Evolutionary conservation across 164 flowering plant genomes (phyloP), one percentile per base, ranked within the genome.

Genomic region (Nelumbo lutea): DNA sequence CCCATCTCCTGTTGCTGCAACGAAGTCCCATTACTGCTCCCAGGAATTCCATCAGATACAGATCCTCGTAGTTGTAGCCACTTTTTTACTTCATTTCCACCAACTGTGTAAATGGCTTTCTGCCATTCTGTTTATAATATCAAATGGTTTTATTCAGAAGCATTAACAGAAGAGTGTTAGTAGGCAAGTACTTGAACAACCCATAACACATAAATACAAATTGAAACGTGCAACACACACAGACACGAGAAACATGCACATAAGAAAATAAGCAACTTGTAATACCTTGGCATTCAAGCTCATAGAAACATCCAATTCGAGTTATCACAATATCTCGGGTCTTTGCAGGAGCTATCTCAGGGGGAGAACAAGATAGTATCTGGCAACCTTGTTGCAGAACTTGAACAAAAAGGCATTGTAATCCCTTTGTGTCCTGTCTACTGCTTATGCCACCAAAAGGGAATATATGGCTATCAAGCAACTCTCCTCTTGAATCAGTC

Each of bases 391-490:
- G 98, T 69, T 90, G 96, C 67, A 96, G 77, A 75, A 96, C 83
- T 80, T 93, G 99, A 67, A 84, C 87, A 77, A 96, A 96, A 66
- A 96, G 86, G 73, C 86, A 83, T 64, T 96, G 97, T 65, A 96
- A 82, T 60, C 99, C 99, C 70, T 92, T 96, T 52, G 99, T 93
- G 75, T 96, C 98, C 82, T 96, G 99, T 57, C 99, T 82, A 77
- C 99, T 83, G 80, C 98, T 90, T 15, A 93, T 84, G 70, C 98
- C 99, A 73, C 98, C 99, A 79, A 96, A 96, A n/a, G 99, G 99
- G 70, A 88, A 96, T 55, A 90, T 83, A 64, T 89, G 88, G 80
- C 90, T 88, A 72, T 96, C 99, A 43, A 96, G 90, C 76, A 90
- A 79, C 82, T 96, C 99, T 67, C 98, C 98, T 73, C 98, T 85